Base-by-base conservation (phyloP, 345 rosid species). In the Punica granatum region DNA sequence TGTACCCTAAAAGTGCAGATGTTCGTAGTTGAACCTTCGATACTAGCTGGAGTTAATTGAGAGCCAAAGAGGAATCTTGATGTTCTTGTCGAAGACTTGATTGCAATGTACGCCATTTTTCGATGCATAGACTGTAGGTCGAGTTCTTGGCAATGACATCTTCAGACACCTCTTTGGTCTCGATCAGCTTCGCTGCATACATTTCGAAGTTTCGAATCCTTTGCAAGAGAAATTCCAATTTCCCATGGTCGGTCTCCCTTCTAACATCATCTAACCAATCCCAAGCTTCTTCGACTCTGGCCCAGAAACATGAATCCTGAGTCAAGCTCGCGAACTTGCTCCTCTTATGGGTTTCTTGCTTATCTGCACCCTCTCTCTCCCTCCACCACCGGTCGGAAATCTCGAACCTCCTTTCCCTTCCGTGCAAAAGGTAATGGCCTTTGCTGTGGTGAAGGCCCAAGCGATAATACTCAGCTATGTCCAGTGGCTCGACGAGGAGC, bases 231-330 rank as follows among this genome's bases (percentile, higher is more conserved):
- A 19, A 3, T 41, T 39, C 54, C 25, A 1, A 56, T 30, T 12
- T 79, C 10, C 18, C 70, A 0, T 18, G 60, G 68, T 86, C 81
- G 0, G 42, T 67, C 68, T 82, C 86, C 1, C 67, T 73, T 72
- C 44, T 84, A 10, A 85, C 59, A 16, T 34, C 79, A 58, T 85
- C 89, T 2, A 88, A 66, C 67, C 76, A 80, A 35, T 86, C 99
- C 67, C 84, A 75, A 15, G 96, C 96, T 78, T 88, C 88, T 79
- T 94, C 96, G 28, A 94, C 75, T 70, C 46, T 83, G 6, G 93
- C 97, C 99, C 97, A 89, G 42, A 94, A 94, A 70, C 85, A 72
- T 7, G 96, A 66, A 71, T 94, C 93, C 42, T 94, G 99, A 5
- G 97, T 94, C 60, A 76, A 42, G 74, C 89, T 78, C 0, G 99